Percentiles rank a stretch among this genome's conserved stretches.
Evolutionary conservation across 2,329 filamentous ascomycete species (phyloP).

Genomic region (Ophiobolus disseminans): DNA sequence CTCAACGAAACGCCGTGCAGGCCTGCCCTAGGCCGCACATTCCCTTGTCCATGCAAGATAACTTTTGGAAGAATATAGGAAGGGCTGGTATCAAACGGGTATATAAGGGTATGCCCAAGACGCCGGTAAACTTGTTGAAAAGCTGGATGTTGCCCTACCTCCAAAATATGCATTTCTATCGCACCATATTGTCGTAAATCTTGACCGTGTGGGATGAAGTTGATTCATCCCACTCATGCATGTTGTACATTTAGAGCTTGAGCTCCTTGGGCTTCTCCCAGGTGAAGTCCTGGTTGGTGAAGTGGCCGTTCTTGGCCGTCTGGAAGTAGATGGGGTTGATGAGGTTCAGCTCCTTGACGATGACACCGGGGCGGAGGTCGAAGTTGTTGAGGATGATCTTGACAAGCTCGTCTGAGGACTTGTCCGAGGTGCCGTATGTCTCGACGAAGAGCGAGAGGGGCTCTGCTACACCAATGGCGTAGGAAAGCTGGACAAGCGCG

Average conservation of each 20-base stretch:
- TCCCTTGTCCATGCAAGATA: conserved; percentile 6
- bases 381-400: conserved; percentile 96
- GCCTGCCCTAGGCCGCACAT: conserved; percentile 22
- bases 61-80: conserved; percentile 31
- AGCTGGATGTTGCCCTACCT: conserved; percentile 44
- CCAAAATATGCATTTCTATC: conserved; percentile 49
- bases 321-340: conserved; percentile 96
- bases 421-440: conserved; percentile 92
- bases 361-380: conserved; percentile 96
- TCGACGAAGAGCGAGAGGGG: conserved; percentile 98
- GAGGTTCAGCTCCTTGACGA: conserved; percentile 95
- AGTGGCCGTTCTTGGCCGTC: conserved; percentile 99
- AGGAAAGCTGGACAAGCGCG: conserved; percentile 95
- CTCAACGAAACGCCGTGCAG: conserved; percentile 26
- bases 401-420: conserved; percentile 90
- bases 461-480: conserved; percentile 98
- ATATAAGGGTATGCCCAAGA: conserved; percentile 43
- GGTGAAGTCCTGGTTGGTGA: conserved; percentile 96
- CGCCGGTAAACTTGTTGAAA: conserved; percentile 51
- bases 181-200: conserved; percentile 32
- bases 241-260: conserved; percentile 72
- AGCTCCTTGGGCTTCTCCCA: conserved; percentile 99
- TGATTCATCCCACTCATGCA: conserved; percentile 50
- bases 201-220: conserved; percentile 46
- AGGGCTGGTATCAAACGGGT: conserved; percentile 43